phyloP scores from a whole-genome alignment of 768 basidiomycete genomes.

The Termitomyces heimii region DNA sequence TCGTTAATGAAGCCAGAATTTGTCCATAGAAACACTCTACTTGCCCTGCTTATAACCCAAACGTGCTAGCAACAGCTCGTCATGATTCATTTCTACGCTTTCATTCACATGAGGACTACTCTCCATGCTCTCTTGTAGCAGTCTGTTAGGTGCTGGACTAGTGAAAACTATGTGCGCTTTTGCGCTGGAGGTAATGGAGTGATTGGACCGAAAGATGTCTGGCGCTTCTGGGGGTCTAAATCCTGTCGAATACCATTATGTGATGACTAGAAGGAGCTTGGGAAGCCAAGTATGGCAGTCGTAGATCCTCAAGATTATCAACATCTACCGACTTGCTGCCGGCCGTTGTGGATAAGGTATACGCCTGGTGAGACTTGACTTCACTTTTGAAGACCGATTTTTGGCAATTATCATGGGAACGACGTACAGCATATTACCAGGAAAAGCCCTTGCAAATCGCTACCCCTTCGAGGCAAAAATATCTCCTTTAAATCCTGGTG shows the following conservation, averaged over 20 bases:
- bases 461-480: background rate
- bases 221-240: constrained; percentile 2
- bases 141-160: background rate
- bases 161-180: background rate
- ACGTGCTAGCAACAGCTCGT: constrained; percentile 15
- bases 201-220: background rate
- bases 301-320: background rate
- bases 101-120: background rate
- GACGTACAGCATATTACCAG: background rate
- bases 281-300: constrained; percentile 9
- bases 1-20: background rate
- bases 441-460: background rate
- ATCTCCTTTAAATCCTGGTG: background rate
- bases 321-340: background rate
- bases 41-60: constrained; percentile 17
- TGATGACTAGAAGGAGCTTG: constrained; percentile 8
- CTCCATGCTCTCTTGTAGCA: constrained; percentile 8
- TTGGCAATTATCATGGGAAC: background rate
- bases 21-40: background rate
- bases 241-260: background rate
- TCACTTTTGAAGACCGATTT: background rate
- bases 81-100: constrained; percentile 4
- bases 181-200: background rate
- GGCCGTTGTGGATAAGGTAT: background rate
- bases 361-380: background rate